Conservation (phyloP, 2,329 filamentous ascomycete genomes). For the Colletotrichum godetiae region DNA sequence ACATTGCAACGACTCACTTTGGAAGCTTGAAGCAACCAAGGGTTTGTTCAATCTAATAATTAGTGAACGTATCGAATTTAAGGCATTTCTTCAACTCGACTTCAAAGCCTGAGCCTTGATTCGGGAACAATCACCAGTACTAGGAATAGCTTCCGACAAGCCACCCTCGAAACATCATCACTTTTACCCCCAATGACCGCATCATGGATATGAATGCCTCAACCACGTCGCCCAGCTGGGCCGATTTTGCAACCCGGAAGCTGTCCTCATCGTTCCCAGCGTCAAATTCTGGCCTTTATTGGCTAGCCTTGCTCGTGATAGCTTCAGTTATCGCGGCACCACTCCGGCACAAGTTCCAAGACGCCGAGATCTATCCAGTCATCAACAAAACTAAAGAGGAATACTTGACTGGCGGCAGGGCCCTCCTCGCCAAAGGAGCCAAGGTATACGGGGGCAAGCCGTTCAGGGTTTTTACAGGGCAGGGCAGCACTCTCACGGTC, state of each 20-base stretch:
- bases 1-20: background rate
- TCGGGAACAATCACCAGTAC: background rate
- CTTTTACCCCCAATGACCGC: too few relatives aligned
- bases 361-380: slow-evolving; percentile 9
- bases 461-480: slow-evolving; percentile 18
- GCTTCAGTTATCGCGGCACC: background rate
- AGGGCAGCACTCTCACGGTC: slow-evolving; percentile 10
- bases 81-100: too few relatives aligned
- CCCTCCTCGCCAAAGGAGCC: slow-evolving; percentile 8
- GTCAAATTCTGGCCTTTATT: background rate
- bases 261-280: background rate
- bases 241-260: background rate
- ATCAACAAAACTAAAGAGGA: slow-evolving; percentile 22
- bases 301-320: background rate
- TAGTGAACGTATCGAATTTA: too few relatives aligned
- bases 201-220: slow-evolving; percentile 2
- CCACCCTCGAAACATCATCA: background rate
- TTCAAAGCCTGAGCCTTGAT: too few relatives aligned
- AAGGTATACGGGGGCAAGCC: slow-evolving; percentile 18
- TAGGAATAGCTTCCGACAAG: background rate
- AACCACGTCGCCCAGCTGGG: background rate
- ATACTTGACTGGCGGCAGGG: slow-evolving; percentile 5
- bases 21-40: too few relatives aligned
- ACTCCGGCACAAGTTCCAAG: background rate
- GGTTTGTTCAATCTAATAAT: too few relatives aligned